Evolutionary conservation across 2,329 filamentous ascomycete species (phyloP), one percentile per base, ranked within the genome.

Genomic region (Apiospora koreana): DNA sequence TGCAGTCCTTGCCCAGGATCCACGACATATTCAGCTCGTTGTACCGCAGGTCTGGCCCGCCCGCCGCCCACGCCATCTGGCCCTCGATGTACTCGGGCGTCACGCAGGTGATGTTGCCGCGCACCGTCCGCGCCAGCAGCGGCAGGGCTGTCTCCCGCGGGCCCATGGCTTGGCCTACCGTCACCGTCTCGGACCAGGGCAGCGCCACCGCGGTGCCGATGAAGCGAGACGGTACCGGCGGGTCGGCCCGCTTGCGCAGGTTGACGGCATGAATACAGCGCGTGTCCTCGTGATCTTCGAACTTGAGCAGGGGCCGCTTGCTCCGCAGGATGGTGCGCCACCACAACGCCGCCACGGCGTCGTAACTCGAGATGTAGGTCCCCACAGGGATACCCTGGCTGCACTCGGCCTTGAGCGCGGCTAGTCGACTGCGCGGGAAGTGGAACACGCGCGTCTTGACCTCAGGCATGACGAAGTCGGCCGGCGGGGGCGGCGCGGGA

Each of bases 361-460:
- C 66, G 66, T 68, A 68, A 3, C n/a, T 46, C 28, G 66, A 68
- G 31, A 68, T 12, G 21, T 25, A 68, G 12, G 23, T 21, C 0
- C 45, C 67, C 45, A 10, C 46, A 8, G 67, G 67, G n/a, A 68
- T 31, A 1, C 46, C 67, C 7, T 12, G 3, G 31, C 45, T 54
- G 66, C 66, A 68, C 12, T 54, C 66, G 14, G 45, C 66, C 66
- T 68, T 68, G 21, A 68, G 66, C 45, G 35, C 25, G 21, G 43
- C 66, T 21, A 54, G 45, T 10, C 48, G 48, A 25, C 45, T 41
- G 10, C 54, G 48, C 25, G 43, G 43, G 43, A 68, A 68, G 67
- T 68, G 67, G 45, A 68, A 58, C 12, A 68, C 46, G 54, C 67
- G 67, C 46, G 46, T 58, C 25, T 48, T 68, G 46, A 68, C 67